These are phyloP conservation scores for Endocarpon pusillum DNA, from an alignment of 495 filamentous ascomycete species.

Conservation along the genomic window DNA sequence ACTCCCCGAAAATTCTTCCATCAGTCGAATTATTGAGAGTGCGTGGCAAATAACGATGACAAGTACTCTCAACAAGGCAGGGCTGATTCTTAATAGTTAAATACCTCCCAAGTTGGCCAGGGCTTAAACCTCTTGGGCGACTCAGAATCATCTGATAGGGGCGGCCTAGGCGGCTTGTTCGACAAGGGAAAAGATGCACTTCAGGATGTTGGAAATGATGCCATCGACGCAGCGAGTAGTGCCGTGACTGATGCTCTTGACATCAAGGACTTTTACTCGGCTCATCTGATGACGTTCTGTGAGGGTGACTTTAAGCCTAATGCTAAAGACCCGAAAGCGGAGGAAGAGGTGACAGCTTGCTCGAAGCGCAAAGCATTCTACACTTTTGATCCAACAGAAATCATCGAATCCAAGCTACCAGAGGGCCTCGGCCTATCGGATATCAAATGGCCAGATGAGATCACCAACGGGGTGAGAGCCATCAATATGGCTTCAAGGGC, in stretches of 20 bases:
- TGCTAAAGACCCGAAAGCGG: constrained; percentile 15
- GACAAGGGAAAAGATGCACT: constrained; percentile 6
- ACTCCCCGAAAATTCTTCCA: constrained; percentile 39
- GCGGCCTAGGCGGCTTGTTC: constrained; percentile 10
- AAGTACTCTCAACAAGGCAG: constrained; percentile 3
- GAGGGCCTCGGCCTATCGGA: constrained; percentile 33
- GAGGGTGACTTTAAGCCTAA: constrained; percentile 40
- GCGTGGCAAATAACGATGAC: constrained; percentile 12
- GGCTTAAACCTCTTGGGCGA: constrained; percentile 11
- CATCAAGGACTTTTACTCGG: constrained; percentile 55
- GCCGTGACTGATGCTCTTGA: constrained; percentile 16
- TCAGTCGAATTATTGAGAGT: constrained; percentile 50
- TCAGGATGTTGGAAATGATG: constrained; percentile 15
- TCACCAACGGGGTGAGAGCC: constrained; percentile 41
- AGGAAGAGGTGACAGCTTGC: constrained; percentile 43
- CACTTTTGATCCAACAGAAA: constrained; percentile 41
- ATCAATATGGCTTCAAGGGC: constrained; percentile 29
- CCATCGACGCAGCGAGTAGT: constrained; percentile 20
- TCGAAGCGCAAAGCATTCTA: constrained; percentile 35
- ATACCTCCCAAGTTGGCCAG: constrained; percentile 43
- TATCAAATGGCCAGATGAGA: constrained; percentile 43
- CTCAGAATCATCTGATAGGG: too few species aligned
- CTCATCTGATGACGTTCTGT: constrained; percentile 56
- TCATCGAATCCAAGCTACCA: constrained; percentile 35
- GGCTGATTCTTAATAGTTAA: constrained; percentile 27